Conservation (phyloP, 306 rosid species). For the Quercus ilex region DNA sequence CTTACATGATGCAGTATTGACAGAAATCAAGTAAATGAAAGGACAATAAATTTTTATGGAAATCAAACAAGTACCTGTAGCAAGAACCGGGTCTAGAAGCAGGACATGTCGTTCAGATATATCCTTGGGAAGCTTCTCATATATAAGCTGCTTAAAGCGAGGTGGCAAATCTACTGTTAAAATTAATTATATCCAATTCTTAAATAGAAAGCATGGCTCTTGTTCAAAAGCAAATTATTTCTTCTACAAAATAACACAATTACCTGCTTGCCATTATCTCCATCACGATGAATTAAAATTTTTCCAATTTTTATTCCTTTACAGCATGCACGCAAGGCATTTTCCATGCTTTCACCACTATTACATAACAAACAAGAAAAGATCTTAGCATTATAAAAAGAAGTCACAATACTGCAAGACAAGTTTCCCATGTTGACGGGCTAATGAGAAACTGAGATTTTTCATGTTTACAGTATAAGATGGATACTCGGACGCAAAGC, state of each 20-base stretch:
- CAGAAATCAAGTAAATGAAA: conserved; percentile 7
- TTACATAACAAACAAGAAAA: conserved; percentile 31
- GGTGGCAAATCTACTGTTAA: conserved; percentile 19
- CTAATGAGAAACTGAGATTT: conserved; percentile 6
- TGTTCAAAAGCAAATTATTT: conserved; percentile 2
- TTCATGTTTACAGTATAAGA: neutral
- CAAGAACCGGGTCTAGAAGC: conserved; percentile 98
- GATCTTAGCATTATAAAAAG: neutral
- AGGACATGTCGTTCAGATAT: conserved; percentile 97
- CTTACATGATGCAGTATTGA: conserved; percentile 2
- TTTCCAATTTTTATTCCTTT: conserved; percentile 98
- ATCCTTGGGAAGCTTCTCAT: conserved; percentile 93
- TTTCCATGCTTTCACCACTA: conserved; percentile 99
- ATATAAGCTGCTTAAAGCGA: conserved; percentile 73
- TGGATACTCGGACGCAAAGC: neutral
- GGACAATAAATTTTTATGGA: neutral
- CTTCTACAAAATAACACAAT: neutral
- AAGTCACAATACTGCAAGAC: neutral
- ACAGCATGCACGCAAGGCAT: conserved; percentile 96
- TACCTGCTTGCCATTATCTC: conserved; percentile 95
- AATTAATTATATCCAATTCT: neutral
- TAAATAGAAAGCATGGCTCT: neutral
- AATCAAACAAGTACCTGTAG: conserved; percentile 61
- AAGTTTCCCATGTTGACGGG: neutral
- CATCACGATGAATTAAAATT: conserved; percentile 96